Evolutionary conservation across 352 stramenopile species (phyloP).

Genomic region (Globisporangium recalcitrans): DNA sequence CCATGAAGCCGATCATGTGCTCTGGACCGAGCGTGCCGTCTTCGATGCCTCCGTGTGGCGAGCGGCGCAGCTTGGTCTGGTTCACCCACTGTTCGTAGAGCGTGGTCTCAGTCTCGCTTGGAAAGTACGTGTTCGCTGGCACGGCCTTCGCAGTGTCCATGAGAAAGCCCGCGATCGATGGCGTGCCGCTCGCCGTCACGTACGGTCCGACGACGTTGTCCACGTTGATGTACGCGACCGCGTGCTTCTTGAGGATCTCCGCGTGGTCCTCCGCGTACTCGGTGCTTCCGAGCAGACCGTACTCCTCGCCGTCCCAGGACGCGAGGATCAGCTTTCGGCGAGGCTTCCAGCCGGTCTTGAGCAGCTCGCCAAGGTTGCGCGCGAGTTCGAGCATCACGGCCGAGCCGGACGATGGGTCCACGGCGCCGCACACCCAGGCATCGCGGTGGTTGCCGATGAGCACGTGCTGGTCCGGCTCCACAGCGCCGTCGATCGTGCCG

Average conservation of each 20-base stretch:
- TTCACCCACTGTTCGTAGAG: slow-evolving; percentile 37
- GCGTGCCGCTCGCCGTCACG: slow-evolving; percentile 49
- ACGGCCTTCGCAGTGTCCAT: slow-evolving; percentile 52
- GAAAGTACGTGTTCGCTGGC: slow-evolving; percentile 45
- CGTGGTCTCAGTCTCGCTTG: slow-evolving; percentile 17
- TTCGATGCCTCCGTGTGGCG: not conserved
- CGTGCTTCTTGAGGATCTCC: slow-evolving; percentile 40
- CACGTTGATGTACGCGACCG: slow-evolving; percentile 83
- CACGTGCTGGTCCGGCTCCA: slow-evolving; percentile 67
- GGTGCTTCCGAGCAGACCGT: slow-evolving; percentile 77
- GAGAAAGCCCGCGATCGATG: slow-evolving; percentile 65
- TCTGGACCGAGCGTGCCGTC: slow-evolving; percentile 29
- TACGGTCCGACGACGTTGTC: slow-evolving; percentile 60
- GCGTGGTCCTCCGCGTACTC: slow-evolving; percentile 75
- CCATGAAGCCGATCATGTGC: slow-evolving; percentile 40
- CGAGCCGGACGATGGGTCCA: slow-evolving; percentile 82
- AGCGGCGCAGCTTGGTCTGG: slow-evolving; percentile 27
- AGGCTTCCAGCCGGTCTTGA: slow-evolving; percentile 61
- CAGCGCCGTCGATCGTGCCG: slow-evolving; percentile 58
- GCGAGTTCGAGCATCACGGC: slow-evolving; percentile 82
- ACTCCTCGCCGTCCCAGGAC: slow-evolving; percentile 87
- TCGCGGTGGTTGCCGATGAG: slow-evolving; percentile 89
- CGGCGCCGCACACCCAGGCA: slow-evolving; percentile 86
- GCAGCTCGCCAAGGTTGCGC: slow-evolving; percentile 53
- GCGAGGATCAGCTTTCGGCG: slow-evolving; percentile 69